Percentiles rank a stretch among this genome's conserved stretches.
Conservation (phyloP, 1,284 basidiomycete species). For the Rhodotorula glutinis region DNA sequence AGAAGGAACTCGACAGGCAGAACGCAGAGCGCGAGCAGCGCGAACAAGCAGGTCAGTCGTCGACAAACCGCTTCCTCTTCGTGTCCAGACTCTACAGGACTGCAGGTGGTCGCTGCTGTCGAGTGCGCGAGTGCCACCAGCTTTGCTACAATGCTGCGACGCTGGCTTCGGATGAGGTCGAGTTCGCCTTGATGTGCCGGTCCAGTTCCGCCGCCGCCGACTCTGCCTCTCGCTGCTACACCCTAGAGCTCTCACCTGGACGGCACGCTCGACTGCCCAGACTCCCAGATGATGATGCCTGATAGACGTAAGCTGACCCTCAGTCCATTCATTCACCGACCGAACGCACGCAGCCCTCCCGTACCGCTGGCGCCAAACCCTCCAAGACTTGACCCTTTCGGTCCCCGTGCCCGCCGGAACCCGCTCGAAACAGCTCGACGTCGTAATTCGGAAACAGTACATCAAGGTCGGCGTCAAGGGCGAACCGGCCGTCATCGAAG, state of each 20-base stretch:
- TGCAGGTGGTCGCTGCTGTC: too few species aligned
- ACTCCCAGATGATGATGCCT: too few species aligned
- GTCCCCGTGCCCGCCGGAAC: constrained; percentile 85
- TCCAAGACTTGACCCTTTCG: constrained; percentile 78
- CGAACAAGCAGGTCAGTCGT: constrained; percentile 76
- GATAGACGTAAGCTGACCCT: not conserved
- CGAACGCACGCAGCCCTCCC: constrained; percentile 57
- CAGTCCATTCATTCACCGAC: not conserved
- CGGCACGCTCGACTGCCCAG: too few species aligned
- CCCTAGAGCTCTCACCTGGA: too few species aligned
- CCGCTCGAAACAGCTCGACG: constrained; percentile 68
- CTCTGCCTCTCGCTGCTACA: not conserved
- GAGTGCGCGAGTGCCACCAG: too few species aligned
- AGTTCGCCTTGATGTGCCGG: too few species aligned
- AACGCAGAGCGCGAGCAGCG: constrained; percentile 65
- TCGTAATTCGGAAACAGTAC: constrained; percentile 75
- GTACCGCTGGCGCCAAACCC: constrained; percentile 86
- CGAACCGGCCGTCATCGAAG: constrained; percentile 75
- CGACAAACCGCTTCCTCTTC: not conserved
- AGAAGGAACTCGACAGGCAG: constrained; percentile 65
- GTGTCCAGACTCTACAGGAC: not conserved
- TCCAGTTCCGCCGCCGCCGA: too few species aligned
- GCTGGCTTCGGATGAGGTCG: too few species aligned
- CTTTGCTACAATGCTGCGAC: too few species aligned
- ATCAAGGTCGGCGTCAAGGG: constrained; percentile 83